phyloP scores from a whole-genome alignment of 2,329 filamentous ascomycete species.

The Exophiala lecanii-corni region DNA sequence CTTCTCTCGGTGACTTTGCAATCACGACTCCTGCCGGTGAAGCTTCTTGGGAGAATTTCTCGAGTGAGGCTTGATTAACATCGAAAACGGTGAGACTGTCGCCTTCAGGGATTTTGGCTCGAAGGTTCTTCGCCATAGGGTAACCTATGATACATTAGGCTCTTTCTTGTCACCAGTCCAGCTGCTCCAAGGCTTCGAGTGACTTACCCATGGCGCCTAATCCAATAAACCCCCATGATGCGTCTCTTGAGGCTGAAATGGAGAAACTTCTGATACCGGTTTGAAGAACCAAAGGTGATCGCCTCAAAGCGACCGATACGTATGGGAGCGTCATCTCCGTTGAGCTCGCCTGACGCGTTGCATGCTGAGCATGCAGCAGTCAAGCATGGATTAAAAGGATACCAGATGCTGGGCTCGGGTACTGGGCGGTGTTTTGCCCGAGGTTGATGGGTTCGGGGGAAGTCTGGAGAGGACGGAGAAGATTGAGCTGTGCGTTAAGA shows the following conservation, averaged over 20 bases:
- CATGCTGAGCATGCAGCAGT: conserved; percentile 13
- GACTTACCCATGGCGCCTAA: conserved; percentile 57
- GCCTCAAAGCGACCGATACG: conserved; percentile 15
- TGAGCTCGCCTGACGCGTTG: conserved; percentile 18
- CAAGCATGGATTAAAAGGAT: conserved; percentile 9
- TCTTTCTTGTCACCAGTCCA: neutral
- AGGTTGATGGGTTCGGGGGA: conserved; percentile 17
- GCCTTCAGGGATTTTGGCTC: conserved; percentile 58
- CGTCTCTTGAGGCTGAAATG: conserved; percentile 39
- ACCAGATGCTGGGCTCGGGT: conserved; percentile 2
- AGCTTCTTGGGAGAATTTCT: conserved; percentile 54
- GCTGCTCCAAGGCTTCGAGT: no score
- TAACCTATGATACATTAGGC: conserved; percentile 48
- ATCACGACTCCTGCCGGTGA: conserved; percentile 49
- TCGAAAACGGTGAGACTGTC: conserved; percentile 64
- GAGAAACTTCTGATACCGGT: conserved; percentile 40
- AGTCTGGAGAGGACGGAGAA: conserved; percentile 21
- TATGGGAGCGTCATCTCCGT: conserved; percentile 21
- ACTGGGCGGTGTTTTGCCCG: conserved; percentile 18
- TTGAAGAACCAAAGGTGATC: conserved; percentile 7
- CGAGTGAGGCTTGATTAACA: conserved; percentile 54
- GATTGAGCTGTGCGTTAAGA: no score
- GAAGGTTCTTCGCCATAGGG: conserved; percentile 68
- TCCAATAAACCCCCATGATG: conserved; percentile 57
- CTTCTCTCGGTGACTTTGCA: conserved; percentile 54